Conservation (phyloP, 306 rosid species). For the Quercus robur region DNA sequence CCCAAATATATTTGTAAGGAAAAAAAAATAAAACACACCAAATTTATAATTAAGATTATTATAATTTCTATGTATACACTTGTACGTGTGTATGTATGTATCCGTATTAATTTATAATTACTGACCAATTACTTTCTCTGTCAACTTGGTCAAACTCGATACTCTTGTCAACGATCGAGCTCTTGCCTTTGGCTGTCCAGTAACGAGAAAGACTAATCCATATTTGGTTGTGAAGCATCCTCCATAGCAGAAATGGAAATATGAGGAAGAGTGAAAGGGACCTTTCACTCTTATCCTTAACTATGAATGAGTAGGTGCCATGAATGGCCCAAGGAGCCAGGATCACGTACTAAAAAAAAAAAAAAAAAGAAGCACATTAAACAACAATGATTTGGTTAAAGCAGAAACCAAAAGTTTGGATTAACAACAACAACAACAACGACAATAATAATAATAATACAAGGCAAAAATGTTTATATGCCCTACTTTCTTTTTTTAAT, state of each 20-base stretch:
- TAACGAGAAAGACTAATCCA: constrained; percentile 25
- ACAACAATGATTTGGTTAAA: background rate
- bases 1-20: too few species aligned
- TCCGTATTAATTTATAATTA: too few species aligned
- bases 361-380: background rate
- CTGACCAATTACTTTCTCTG: constrained; percentile 34
- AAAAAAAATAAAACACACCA: too few species aligned
- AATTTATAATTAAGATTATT: too few species aligned
- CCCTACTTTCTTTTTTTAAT: too few species aligned
- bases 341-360: background rate
- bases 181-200: background rate
- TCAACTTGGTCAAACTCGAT: constrained; percentile 39
- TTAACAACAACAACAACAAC: background rate
- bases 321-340: background rate
- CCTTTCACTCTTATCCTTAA: background rate
- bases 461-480: too few species aligned
- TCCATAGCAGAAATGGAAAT: background rate
- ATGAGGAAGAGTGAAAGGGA: background rate
- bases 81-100: too few species aligned
- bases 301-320: background rate
- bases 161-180: constrained; percentile 20
- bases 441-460: background rate
- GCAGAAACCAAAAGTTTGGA: background rate
- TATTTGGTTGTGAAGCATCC: constrained; percentile 29
- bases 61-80: too few species aligned